These are phyloP conservation scores for Lophiostoma macrostomum DNA, from an alignment of 495 filamentous ascomycete species.

Conservation along the genomic window DNA sequence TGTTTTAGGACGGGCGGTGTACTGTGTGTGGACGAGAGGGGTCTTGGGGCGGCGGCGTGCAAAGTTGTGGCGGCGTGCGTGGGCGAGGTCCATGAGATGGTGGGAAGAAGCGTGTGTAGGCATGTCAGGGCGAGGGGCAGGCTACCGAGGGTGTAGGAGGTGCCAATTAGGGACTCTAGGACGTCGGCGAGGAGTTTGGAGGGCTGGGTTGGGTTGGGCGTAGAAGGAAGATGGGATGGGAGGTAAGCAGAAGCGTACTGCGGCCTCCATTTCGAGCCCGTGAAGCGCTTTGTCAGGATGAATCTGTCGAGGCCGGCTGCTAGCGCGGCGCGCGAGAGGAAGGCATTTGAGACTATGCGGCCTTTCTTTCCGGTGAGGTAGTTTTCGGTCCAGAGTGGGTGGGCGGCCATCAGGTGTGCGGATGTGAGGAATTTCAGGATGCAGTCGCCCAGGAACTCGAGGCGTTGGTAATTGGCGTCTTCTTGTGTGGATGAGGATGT, in stretches of 20 bases:
- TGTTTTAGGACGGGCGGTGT: conserved; percentile 52
- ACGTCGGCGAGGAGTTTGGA: conserved; percentile 88
- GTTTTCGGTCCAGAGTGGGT: conserved; percentile 73
- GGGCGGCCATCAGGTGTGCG: conserved; percentile 61
- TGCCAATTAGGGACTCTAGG: conserved; percentile 81
- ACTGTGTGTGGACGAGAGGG: no score
- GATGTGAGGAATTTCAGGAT: conserved; percentile 77
- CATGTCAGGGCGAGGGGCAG: conserved; percentile 60
- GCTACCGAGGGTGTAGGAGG: conserved; percentile 70
- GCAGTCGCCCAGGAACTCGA: conserved; percentile 87
- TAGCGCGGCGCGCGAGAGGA: conserved; percentile 62
- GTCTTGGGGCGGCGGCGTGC: conserved; percentile 1
- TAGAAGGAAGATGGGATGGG: conserved; percentile 13
- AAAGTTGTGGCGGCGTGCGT: conserved; percentile 11
- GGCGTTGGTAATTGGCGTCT: conserved; percentile 70
- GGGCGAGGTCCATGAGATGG: conserved; percentile 27
- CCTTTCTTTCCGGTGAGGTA: conserved; percentile 68
- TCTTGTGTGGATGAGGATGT: conserved; percentile 61
- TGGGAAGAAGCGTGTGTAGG: conserved; percentile 61
- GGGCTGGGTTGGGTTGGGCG: conserved; percentile 46
- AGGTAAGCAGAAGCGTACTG: conserved; percentile 58
- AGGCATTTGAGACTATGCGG: conserved; percentile 67
- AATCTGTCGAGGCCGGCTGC: conserved; percentile 65
- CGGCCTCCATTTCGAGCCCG: conserved; percentile 67
- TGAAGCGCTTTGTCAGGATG: conserved; percentile 69